Conservation (phyloP, 2,329 filamentous ascomycete species). For the Fusarium sp. region DNA sequence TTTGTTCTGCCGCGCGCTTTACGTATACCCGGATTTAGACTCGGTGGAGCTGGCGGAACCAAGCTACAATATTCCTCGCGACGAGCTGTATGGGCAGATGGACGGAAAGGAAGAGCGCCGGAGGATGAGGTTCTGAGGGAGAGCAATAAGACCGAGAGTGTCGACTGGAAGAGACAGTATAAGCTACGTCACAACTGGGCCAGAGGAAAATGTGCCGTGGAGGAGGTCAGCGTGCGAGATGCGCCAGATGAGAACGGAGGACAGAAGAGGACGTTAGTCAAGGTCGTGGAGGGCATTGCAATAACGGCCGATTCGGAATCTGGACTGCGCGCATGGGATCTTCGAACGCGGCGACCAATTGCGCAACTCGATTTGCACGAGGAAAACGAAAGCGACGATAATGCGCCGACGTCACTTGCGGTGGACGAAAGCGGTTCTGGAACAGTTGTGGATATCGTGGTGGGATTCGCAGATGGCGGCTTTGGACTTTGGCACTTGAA, state of each 20-base stretch:
- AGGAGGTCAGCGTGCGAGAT: slow-evolving; percentile 72
- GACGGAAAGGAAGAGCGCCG: slow-evolving; percentile 53
- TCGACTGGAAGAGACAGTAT: slow-evolving; percentile 91
- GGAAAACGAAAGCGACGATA: slow-evolving; percentile 30
- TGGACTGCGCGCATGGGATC: slow-evolving; percentile 82
- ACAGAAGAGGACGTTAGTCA: slow-evolving; percentile 74
- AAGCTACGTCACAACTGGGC: slow-evolving; percentile 92
- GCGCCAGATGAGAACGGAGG: slow-evolving; percentile 44
- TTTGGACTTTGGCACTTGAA: slow-evolving; percentile 76
- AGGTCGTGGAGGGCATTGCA: slow-evolving; percentile 78
- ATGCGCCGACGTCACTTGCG: slow-evolving; percentile 68
- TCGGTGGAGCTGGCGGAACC: slow-evolving; percentile 42
- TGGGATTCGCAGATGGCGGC: slow-evolving; percentile 77
- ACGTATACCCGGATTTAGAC: slow-evolving; percentile 73
- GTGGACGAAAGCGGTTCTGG: slow-evolving; percentile 64
- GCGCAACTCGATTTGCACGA: slow-evolving; percentile 55
- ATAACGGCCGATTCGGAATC: slow-evolving; percentile 76
- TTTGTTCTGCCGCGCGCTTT: slow-evolving; percentile 86
- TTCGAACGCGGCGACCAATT: slow-evolving; percentile 70
- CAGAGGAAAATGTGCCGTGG: slow-evolving; percentile 79
- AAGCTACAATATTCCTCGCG: slow-evolving; percentile 58
- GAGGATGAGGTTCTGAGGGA: slow-evolving; percentile 45
- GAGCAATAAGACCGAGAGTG: slow-evolving; percentile 43
- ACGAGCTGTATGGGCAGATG: slow-evolving; percentile 56
- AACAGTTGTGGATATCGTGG: slow-evolving; percentile 64